These are phyloP conservation scores for Rhinocladiella similis DNA, from an alignment of 2,329 filamentous ascomycete species.

Conservation along the genomic window DNA sequence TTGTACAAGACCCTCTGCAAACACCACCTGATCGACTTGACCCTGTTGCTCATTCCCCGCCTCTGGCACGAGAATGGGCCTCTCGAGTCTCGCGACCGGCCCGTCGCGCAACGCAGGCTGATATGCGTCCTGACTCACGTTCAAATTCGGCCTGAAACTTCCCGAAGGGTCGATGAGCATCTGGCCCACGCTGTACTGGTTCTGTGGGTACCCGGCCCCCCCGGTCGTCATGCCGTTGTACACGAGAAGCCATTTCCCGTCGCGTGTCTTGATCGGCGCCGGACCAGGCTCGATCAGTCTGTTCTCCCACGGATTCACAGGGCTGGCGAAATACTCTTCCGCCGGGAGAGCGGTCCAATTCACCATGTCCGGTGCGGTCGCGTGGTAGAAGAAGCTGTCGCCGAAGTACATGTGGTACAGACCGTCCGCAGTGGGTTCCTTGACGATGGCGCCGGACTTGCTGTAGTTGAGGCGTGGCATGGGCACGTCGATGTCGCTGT, in stretches of 20 bases:
- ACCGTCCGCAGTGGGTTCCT: conserved; percentile 32
- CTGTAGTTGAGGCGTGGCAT: conserved; percentile 7
- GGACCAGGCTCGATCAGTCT: conserved; percentile 11
- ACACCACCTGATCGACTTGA: conserved; percentile 36
- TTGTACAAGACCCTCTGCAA: conserved; percentile 35
- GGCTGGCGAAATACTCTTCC: conserved; percentile 9
- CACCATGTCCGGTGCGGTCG: conserved; percentile 32
- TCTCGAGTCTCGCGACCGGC: conserved; percentile 34
- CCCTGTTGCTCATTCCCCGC: conserved; percentile 31
- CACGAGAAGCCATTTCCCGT: conserved; percentile 11
- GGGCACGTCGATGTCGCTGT: conserved; percentile 9
- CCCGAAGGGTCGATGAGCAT: conserved; percentile 35
- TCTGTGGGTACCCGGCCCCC: conserved; percentile 29
- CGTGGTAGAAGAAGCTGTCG: conserved; percentile 32
- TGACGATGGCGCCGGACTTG: conserved; percentile 24
- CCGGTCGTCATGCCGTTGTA: conserved; percentile 24
- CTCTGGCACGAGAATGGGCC: conserved; percentile 32
- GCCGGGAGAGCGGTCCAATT: conserved; percentile 29
- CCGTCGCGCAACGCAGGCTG: conserved; percentile 21
- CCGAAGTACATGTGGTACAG: conserved; percentile 37
- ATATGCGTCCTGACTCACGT: neutral
- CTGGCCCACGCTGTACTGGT: conserved; percentile 34
- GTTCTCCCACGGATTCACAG: conserved; percentile 11
- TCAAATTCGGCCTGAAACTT: conserved; percentile 6
- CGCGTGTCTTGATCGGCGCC: conserved; percentile 10